Evolutionary conservation across 2,329 filamentous ascomycete species (phyloP).

Genomic region (Thelonectria blattea): DNA sequence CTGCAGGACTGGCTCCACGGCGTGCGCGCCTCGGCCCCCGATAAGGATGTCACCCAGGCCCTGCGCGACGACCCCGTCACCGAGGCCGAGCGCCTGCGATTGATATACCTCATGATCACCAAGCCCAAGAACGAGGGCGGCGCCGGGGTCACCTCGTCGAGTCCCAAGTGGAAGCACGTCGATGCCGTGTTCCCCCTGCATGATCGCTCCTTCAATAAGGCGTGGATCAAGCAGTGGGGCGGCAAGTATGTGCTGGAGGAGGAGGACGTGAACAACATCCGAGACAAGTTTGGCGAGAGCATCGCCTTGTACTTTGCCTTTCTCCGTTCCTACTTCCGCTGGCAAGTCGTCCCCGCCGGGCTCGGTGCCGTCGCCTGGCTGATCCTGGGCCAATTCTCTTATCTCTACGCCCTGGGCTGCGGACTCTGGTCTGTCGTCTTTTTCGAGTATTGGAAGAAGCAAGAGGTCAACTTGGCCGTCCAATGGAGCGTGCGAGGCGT

Average conservation of each 20-base stretch:
- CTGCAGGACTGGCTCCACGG: constrained; percentile 95
- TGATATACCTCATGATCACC: constrained; percentile 86
- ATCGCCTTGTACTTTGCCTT: constrained; percentile 97
- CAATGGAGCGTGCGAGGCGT: constrained; percentile 90
- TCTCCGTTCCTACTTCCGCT: constrained; percentile 86
- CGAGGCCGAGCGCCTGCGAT: constrained; percentile 85
- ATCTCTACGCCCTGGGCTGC: constrained; percentile 77
- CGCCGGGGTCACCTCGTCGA: constrained; percentile 74
- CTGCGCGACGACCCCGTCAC: constrained; percentile 78
- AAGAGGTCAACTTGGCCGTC: constrained; percentile 84
- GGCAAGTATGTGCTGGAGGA: constrained; percentile 71
- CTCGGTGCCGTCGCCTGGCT: constrained; percentile 81
- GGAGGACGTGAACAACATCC: constrained; percentile 74
- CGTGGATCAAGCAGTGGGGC: constrained; percentile 77
- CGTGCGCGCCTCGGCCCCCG: constrained; percentile 77
- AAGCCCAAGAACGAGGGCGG: constrained; percentile 76
- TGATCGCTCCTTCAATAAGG: constrained; percentile 75
- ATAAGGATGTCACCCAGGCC: constrained; percentile 71
- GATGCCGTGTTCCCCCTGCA: constrained; percentile 80
- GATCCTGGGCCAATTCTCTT: constrained; percentile 83
- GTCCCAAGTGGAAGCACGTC: constrained; percentile 75
- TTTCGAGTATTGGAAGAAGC: constrained; percentile 95
- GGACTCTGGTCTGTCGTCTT: constrained; percentile 89
- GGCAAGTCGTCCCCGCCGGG: constrained; percentile 80
- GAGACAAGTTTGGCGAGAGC: constrained; percentile 78